A percentile compares a stretch with the other conserved stretches of the same genome.
phyloP scores from a whole-genome alignment of 176 grass and related monocot species.

The Poa pratensis region DNA sequence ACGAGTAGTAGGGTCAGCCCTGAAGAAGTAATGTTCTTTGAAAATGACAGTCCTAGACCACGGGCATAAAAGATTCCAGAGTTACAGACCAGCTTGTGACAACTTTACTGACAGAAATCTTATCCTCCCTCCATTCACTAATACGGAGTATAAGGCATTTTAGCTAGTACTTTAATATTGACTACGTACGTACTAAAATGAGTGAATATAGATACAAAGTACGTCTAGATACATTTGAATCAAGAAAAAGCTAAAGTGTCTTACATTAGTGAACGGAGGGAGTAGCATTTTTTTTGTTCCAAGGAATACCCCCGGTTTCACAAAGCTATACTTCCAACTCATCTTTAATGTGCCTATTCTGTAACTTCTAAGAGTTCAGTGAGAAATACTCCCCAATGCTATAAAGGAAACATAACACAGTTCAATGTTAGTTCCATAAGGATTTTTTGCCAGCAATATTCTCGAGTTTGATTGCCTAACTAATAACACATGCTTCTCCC shows the following conservation, averaged over 20 bases:
- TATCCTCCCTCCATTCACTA: too few species aligned
- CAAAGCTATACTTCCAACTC: neutral
- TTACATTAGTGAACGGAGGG: too few species aligned
- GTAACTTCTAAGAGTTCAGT: neutral
- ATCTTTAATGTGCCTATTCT: neutral
- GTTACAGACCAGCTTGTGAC: neutral
- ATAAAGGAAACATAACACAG: neutral
- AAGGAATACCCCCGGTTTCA: neutral
- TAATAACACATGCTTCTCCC: neutral
- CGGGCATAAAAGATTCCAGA: neutral
- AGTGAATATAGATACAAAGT: too few species aligned
- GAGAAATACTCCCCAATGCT: neutral
- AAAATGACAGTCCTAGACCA: slow-evolving; percentile 25
- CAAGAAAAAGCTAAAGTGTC: too few species aligned
- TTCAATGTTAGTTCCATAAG: neutral
- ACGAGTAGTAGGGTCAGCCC: slow-evolving; percentile 21
- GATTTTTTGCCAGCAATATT: neutral
- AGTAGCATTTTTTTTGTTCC: slow-evolving; percentile 2
- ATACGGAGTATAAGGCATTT: too few species aligned
- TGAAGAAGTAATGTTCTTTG: neutral
- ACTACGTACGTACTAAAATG: too few species aligned
- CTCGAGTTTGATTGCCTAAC: slow-evolving; percentile 16
- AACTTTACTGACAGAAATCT: neutral
- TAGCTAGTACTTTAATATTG: too few species aligned
- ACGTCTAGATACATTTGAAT: too few species aligned